These are phyloP conservation scores for Phytophthora ohioensis DNA, from an alignment of 352 stramenopile species.

Conservation along the genomic window DNA sequence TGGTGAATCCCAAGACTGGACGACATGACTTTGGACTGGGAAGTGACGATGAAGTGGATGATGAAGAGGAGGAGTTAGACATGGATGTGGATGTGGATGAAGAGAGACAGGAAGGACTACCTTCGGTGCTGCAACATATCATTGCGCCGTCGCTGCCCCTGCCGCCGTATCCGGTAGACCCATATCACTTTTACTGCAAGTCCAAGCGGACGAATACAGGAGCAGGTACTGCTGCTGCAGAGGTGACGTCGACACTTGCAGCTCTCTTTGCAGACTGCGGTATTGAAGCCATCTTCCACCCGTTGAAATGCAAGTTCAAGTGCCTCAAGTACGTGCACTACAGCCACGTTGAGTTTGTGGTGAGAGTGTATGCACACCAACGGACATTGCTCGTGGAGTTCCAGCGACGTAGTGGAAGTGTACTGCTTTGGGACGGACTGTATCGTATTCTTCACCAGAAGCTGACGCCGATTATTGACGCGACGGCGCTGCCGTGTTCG, in stretches of 20 bases:
- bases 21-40: constrained; percentile 51
- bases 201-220: constrained; percentile 28
- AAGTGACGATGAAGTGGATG: constrained; percentile 39
- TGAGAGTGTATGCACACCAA: constrained; percentile 67
- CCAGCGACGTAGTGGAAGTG: constrained; percentile 75
- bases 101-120: constrained; percentile 22
- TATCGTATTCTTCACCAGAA: constrained; percentile 80
- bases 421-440: constrained; percentile 84
- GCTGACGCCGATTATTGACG: constrained; percentile 57
- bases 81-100: constrained; percentile 31
- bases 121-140: constrained; percentile 51
- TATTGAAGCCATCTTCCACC: constrained; percentile 74
- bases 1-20: constrained; percentile 54
- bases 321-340: constrained; percentile 89
- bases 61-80: constrained; percentile 32
- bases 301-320: constrained; percentile 88
- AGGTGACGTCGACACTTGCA: constrained; percentile 52
- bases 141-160: constrained; percentile 63
- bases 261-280: constrained; percentile 59
- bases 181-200: constrained; percentile 84
- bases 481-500: constrained; percentile 53
- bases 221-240: constrained; percentile 45
- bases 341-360: constrained; percentile 83
- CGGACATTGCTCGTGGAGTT: constrained; percentile 72
- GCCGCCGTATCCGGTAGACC: constrained; percentile 79